These are phyloP conservation scores for Ordospora pajunii DNA, from an alignment of 371 early-diverging fungal species.

Conservation along the genomic window DNA sequence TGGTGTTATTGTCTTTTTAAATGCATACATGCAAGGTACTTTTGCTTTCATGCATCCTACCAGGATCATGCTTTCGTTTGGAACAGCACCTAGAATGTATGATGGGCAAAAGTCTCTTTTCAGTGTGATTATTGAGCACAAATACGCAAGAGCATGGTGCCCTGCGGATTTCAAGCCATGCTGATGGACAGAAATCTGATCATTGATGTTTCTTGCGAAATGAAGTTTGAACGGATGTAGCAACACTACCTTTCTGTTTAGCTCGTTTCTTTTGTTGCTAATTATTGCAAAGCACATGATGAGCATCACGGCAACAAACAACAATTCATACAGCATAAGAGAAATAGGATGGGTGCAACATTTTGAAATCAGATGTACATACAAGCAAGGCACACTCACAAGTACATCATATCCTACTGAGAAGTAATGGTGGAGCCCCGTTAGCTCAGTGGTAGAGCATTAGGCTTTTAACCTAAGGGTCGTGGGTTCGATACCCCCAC, in stretches of 20 bases:
- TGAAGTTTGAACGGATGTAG: background rate
- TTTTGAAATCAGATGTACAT: no score
- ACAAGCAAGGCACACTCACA: background rate
- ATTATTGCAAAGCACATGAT: background rate
- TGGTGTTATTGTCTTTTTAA: background rate
- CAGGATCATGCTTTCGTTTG: background rate
- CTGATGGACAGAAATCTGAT: background rate
- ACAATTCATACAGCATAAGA: background rate
- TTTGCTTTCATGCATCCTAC: conserved; percentile 2
- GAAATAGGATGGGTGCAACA: background rate
- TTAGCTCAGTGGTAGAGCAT: conserved; percentile 10
- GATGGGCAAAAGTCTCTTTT: background rate
- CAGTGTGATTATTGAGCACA: background rate
- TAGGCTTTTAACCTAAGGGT: conserved; percentile 9
- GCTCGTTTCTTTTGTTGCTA: background rate
- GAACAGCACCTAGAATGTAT: background rate
- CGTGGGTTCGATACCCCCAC: conserved; percentile 3
- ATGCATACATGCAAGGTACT: conserved; percentile 8
- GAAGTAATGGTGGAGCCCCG: background rate
- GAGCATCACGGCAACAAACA: background rate
- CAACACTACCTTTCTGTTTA: background rate
- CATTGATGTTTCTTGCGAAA: background rate
- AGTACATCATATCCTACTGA: background rate
- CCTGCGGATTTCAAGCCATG: background rate
- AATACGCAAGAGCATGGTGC: background rate